Evolutionary conservation across 2,329 filamentous ascomycete species (phyloP), one percentile per base, ranked within the genome.

Genomic region (Elsinoe ampelina): DNA sequence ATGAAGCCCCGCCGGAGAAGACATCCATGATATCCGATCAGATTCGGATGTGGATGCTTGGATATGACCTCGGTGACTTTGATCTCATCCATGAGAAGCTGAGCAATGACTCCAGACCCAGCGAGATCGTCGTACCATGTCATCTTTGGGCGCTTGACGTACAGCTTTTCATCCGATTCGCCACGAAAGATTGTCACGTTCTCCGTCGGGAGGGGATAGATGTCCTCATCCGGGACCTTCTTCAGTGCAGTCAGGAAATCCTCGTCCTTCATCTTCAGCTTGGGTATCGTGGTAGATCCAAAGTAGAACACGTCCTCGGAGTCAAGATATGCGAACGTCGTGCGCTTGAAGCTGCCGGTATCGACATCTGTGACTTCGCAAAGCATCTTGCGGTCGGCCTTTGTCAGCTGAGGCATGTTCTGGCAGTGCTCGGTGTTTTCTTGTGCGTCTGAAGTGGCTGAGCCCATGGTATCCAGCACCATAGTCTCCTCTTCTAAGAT

Each of bases 71-170:
- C 64, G 3, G 67, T 61, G 1, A 64, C 58, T 30, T 54, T 51
- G 1, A 63, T 65, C 59, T 69, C 67, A 45, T 60, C 59, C 32
- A 64, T 48, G 15, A 69, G 51, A 42, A 64, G 60, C 34, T 64
- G 63, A 2, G 67, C 65, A n/a, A 68, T 58, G 48, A 67, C 66
- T 5, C 65, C 66, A 10, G 55, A 58, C 34, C 66, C 64, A 5
- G 64, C 57, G 22, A 63, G 51, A 38, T 63, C 60, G 38, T 68
- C 65, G 30, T 63, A 60, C 48, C 64, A 67, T 3, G 58, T 60
- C 57, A 68, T 63, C 30, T 65, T 65, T 10, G 67, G 67, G 17
- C 64, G 62, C 55, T 70, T 69, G 34, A 68, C 63, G 54, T 64
- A 69, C 47, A 67, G 62, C 8, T 62, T 57, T 7, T 35, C 41